phyloP scores from a whole-genome alignment of 306 rosid species.

The Cyamopsis tetragonoloba region DNA sequence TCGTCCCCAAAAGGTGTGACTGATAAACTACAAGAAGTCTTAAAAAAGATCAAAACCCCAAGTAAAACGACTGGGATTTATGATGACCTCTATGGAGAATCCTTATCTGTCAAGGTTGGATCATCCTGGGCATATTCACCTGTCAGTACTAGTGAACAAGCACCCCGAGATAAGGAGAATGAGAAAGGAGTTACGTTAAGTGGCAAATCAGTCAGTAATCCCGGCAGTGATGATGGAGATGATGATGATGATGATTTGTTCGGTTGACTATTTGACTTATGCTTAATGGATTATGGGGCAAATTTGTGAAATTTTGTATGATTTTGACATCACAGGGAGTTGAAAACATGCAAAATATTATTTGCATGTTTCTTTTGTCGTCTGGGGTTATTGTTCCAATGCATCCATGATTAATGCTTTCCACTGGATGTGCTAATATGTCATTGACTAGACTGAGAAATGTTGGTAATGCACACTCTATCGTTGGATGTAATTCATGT shows the following conservation, averaged over 20 bases:
- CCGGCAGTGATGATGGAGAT: conserved; percentile 43
- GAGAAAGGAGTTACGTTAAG: conserved; percentile 32
- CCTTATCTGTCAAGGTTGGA: conserved; percentile 72
- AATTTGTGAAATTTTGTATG: conserved; percentile 26
- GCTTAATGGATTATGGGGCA: conserved; percentile 27
- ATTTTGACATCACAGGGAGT: conserved; percentile 33
- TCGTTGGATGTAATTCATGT: too few relatives aligned
- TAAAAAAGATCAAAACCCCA: conserved; percentile 70
- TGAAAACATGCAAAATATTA: conserved; percentile 30
- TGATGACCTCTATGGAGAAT: conserved; percentile 93
- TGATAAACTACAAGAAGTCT: conserved; percentile 82
- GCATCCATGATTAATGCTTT: conserved; percentile 32
- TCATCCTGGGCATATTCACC: conserved; percentile 90
- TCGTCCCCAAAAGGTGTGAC: conserved; percentile 81
- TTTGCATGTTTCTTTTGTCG: conserved; percentile 31
- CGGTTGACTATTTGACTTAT: conserved; percentile 51
- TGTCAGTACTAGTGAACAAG: conserved; percentile 31
- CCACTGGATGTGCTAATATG: too few relatives aligned
- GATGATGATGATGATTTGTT: conserved; percentile 84
- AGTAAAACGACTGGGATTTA: conserved; percentile 71
- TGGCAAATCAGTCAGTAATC: conserved; percentile 45
- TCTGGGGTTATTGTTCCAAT: conserved; percentile 35
- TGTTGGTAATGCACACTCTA: too few relatives aligned
- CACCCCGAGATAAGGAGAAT: conserved; percentile 45
- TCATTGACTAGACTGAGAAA: too few relatives aligned